Evolutionary conservation across 2,329 filamentous ascomycete genomes (phyloP), one percentile per base, ranked within the genome.

Genomic region (Apiospora malaysiana): DNA sequence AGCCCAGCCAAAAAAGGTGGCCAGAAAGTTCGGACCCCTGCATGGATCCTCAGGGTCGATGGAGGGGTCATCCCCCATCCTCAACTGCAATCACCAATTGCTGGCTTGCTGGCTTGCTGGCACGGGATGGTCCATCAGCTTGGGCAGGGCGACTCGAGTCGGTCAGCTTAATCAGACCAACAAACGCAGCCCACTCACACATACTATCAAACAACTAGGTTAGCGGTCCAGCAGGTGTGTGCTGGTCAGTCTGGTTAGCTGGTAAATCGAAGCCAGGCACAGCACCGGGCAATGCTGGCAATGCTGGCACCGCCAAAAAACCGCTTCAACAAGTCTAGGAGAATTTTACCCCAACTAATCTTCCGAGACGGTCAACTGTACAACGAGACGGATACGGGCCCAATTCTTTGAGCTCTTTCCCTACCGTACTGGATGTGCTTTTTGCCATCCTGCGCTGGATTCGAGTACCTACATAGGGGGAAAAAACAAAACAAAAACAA

Each of bases 261-360:
- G 42, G 42, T 45, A 12, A 63, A 32, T 21, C 56, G 21, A 63
- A 63, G 72, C 72, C 71, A 73, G 32, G 56, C 32, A 63, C 49
- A 40, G 56, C 56, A 45, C 42, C 42, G 12, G 42, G 42, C 32
- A 32, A 32, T 32, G 32, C 32, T 32, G 42, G 42, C 42, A 45
- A 45, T 45, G 42, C 42, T 45, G 27, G 51, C 42, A 47, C 66
- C 66, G 66, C 66, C 70, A 40, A 76, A 45, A 68, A 37, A 40
- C 56, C 18, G 10, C 69, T 78, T 79, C 76, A 77, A 77, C 76
- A 76, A 77, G 73, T 73, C 74, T 73, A 74, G 67, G 72, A 74
- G 74, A 75, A 72, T 77, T 63, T 79, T 78, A 78, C 78, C 78
- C 78, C 78, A 79, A 78, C 77, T 79, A 78, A 75, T 78, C 75